Conservation (phyloP, 352 stramenopile genomes). For the Globisporangium heterothallicum region DNA sequence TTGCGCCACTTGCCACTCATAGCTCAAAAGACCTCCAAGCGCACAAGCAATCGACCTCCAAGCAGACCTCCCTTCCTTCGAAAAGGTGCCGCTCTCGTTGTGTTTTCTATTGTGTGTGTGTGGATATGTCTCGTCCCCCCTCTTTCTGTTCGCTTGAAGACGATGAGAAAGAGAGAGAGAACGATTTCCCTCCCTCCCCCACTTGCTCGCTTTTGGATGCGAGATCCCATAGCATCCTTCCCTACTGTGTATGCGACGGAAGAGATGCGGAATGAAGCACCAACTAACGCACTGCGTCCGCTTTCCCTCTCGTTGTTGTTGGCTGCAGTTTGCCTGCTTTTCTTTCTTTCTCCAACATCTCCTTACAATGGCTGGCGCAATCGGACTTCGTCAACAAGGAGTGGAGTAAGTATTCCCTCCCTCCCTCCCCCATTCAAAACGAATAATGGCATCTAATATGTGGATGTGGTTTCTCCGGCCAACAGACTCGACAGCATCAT, state of each 20-base stretch:
- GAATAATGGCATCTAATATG: too few relatives aligned
- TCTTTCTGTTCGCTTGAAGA: too few relatives aligned
- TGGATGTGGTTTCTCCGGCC: background rate
- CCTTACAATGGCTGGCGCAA: conserved; percentile 33
- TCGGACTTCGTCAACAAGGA: conserved; percentile 39
- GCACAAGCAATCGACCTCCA: too few relatives aligned
- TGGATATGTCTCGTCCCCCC: background rate
- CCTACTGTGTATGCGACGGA: background rate
- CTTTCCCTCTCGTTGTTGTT: background rate
- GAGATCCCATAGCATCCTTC: background rate
- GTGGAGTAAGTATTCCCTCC: conserved; percentile 26
- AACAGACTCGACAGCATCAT: conserved; percentile 54
- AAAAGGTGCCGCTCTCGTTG: conserved; percentile 2
- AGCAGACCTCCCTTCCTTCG: too few relatives aligned
- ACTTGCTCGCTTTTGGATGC: background rate
- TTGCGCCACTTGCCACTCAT: conserved; percentile 4
- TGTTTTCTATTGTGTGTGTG: background rate
- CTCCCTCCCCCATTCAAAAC: background rate
- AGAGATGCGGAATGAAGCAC: too few relatives aligned
- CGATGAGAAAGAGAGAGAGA: too few relatives aligned
- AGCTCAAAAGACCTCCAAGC: conserved; percentile 10
- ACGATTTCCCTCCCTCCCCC: too few relatives aligned
- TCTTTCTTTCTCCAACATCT: too few relatives aligned
- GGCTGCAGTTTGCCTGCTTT: background rate
- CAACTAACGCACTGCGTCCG: too few relatives aligned